Conservation (phyloP, 192 early-diverging fungal species). For the Diversispora epigaea region DNA sequence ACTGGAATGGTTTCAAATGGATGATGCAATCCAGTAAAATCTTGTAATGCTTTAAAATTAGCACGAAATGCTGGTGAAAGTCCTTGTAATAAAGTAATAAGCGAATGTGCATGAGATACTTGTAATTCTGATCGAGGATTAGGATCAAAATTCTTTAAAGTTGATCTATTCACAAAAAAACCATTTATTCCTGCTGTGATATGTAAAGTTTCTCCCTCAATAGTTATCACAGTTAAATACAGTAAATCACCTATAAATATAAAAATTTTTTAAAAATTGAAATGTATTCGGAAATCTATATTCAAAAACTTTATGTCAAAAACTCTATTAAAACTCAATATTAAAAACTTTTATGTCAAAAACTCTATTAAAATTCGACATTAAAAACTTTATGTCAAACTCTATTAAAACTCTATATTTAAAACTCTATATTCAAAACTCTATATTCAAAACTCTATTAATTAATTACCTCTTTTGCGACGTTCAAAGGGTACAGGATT, state of each 20-base stretch:
- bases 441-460: neutral
- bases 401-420: too few relatives aligned
- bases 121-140: conserved; percentile 46
- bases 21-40: conserved; percentile 62
- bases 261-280: neutral
- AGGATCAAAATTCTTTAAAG: conserved; percentile 65
- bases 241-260: conserved; percentile 70
- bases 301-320: too few relatives aligned
- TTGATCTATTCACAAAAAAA: conserved; percentile 87
- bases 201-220: conserved; percentile 79
- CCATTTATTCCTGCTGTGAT: conserved; percentile 84
- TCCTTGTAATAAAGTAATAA: conserved; percentile 63
- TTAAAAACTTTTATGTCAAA: too few relatives aligned
- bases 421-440: too few relatives aligned
- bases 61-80: conserved; percentile 71
- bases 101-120: conserved; percentile 57
- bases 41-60: conserved; percentile 66
- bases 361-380: neutral
- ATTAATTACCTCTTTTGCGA: conserved; percentile 58
- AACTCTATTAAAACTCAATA: too few relatives aligned
- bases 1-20: conserved; percentile 80
- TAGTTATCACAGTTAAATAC: conserved; percentile 84
- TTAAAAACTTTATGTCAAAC: too few relatives aligned
- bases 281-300: too few relatives aligned
- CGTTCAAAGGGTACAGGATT: conserved; percentile 84